phyloP scores from a whole-genome alignment of 345 rosid species.

The Sisymbrium irio region DNA sequence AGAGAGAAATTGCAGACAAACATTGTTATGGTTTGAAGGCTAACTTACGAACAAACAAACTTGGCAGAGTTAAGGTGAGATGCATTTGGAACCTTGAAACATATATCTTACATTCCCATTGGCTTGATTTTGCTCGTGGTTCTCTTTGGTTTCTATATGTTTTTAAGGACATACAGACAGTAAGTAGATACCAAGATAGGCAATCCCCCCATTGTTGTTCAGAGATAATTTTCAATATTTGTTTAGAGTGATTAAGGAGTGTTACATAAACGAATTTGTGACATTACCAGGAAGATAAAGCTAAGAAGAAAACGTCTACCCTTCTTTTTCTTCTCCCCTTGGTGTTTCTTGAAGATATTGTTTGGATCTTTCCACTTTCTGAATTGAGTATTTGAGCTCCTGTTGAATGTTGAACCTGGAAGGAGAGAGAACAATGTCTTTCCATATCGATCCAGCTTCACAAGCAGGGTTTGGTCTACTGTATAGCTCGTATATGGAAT shows the following conservation, averaged over 20 bases:
- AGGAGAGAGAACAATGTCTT: constrained; percentile 89
- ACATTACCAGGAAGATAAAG: constrained; percentile 27
- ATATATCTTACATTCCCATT: too few relatives aligned
- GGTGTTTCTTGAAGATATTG: constrained; percentile 25
- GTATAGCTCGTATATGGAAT: constrained; percentile 76
- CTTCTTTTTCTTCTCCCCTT: constrained; percentile 21
- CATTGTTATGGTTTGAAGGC: not conserved
- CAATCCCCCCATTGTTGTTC: not conserved
- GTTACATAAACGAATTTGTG: constrained; percentile 21
- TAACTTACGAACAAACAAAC: constrained; percentile 2
- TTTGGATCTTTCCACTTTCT: constrained; percentile 60
- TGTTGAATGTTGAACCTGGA: constrained; percentile 78
- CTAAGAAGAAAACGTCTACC: not conserved
- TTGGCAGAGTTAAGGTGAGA: constrained; percentile 13
- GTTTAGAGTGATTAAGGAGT: constrained; percentile 15
- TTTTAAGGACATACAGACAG: not conserved
- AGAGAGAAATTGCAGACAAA: not conserved
- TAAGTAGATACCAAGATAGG: not conserved
- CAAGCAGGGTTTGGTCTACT: constrained; percentile 67
- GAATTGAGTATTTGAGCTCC: constrained; percentile 71
- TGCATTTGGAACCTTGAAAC: not conserved
- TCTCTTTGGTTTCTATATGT: constrained; percentile 5
- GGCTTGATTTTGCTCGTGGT: not conserved
- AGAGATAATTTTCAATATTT: not conserved
- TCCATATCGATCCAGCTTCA: constrained; percentile 82